Evolutionary conservation across 176 grass and related monocot species (phyloP), one percentile per base, ranked within the genome.

Genomic region (Oryza coarctata): DNA sequence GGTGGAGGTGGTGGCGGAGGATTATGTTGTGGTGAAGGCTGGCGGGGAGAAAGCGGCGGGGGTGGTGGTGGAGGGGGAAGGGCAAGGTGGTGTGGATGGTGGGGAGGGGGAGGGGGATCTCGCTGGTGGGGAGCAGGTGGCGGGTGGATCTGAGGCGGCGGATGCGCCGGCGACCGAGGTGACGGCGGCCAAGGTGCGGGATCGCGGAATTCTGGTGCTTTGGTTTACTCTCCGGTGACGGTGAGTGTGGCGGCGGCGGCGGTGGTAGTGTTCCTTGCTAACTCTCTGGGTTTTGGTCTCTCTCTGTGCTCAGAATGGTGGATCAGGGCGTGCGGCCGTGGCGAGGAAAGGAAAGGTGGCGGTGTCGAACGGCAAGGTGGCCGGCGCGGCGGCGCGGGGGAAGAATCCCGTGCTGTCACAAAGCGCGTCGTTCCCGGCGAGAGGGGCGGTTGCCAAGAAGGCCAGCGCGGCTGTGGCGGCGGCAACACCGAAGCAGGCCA

Each of bases 401-500:
- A 98, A 89, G 84, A 89, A 63, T 38, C 85, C 84, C 32, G 86
- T 68, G 13, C 84, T 98, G 29, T 86, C 81, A 34, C 92, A 93
- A 76, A 98, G 92, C 82, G n/a, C 84, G 29, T 94, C 95, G 8
- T 89, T 88, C 66, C 81, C 87, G 60, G 73, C 95, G 8, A 80
- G 75, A 80, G 84, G 55, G n/a, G 23, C 81, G n/a, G 44, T 25
- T 36, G 22, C 60, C 17, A 92, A 29, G 66, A 93, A 91, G 73
- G 68, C 25, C 39, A 57, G 7, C 7, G 15, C 55, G 2, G 64
- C n/a, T 7, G 66, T 47, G 2, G 5, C 30, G 27, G 63, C 22
- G 10, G 61, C 45, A 1, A 47, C 14, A 47, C 44, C 44, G 11
- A 95, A 89, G 79, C 92, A 80, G 14, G 31, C 44, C 29, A 95